Percentiles rank a stretch among this genome's conserved stretches.
Conservation (phyloP, 2,329 filamentous ascomycete species). For the Claviceps sp. region DNA sequence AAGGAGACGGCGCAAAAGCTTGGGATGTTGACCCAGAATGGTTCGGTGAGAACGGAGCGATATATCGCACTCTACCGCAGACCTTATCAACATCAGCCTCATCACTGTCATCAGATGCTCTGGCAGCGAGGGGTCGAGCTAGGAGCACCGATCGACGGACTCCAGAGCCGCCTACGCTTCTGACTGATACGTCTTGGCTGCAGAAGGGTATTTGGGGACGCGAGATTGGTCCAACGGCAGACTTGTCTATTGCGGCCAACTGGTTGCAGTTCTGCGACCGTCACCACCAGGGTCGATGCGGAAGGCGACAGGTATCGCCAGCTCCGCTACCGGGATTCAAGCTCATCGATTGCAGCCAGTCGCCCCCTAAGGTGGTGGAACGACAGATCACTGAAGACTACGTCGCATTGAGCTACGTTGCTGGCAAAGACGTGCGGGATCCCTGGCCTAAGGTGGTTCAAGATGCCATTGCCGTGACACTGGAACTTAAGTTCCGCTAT, state of each 20-base stretch:
- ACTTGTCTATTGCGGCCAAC: slow-evolving; percentile 17
- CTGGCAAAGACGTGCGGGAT: slow-evolving; percentile 14
- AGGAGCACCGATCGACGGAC: slow-evolving; percentile 5
- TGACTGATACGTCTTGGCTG: slow-evolving; percentile 11
- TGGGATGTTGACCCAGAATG: slow-evolving; percentile 19
- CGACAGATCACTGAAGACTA: slow-evolving; percentile 17
- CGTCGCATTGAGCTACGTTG: slow-evolving; percentile 23
- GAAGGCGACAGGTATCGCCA: slow-evolving; percentile 11
- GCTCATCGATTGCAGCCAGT: slow-evolving; percentile 20
- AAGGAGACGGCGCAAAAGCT: slow-evolving; percentile 14
- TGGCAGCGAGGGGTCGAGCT: slow-evolving; percentile 6
- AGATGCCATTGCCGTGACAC: slow-evolving; percentile 19
- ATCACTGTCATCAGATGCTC: slow-evolving; percentile 9
- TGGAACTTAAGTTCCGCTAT: slow-evolving; percentile 19
- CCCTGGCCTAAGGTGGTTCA: slow-evolving; percentile 19
- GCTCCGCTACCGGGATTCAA: slow-evolving; percentile 19
- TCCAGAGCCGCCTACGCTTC: slow-evolving; percentile 4
- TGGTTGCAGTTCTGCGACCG: slow-evolving; percentile 22
- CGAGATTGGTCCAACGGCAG: slow-evolving; percentile 16
- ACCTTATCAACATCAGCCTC: neutral
- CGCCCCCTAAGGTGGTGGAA: slow-evolving; percentile 17
- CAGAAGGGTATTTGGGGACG: slow-evolving; percentile 22
- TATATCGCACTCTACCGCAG: slow-evolving; percentile 18
- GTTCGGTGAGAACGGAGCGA: slow-evolving; percentile 21
- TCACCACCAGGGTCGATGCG: slow-evolving; percentile 20